Base-by-base conservation (phyloP, 2,329 filamentous ascomycete genomes). In the Pestalotiopsis sp. region DNA sequence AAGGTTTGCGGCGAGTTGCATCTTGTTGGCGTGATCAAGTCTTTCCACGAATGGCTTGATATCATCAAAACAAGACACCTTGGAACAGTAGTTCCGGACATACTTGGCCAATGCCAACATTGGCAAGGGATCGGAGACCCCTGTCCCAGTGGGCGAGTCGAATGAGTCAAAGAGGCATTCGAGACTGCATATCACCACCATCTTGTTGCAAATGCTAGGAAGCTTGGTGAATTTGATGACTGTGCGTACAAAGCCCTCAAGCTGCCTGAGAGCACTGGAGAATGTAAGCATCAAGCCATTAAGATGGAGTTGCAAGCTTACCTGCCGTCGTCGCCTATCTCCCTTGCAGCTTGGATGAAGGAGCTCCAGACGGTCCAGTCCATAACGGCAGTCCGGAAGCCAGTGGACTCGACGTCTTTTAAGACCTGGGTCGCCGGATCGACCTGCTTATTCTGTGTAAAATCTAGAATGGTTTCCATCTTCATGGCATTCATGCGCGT, bases 11-110 rank as follows among this genome's bases (percentile, higher is more conserved):
- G 83, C 78, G 0, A 78, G 70, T 57, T 78, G 79, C 7, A 83
- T 72, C 6, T 86, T 84, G 0, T 77, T 72, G 7, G 7, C 31
- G 2, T 80, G 76, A 1, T 75, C 78, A 0, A 89, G 79, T 23
- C 77, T 74, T 56, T 84, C 80, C 3, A 84, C 76, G 67, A 84
- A 86, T 1, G 71, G 70, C 69, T 83, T 86, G 56, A 87, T 72
- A 63, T 87, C 85, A 41, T 83, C 81, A 67, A 88, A 87, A 67
- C 79, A 84, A 6, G 80, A 78, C 4, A 78, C 74, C n/a, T 77
- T 80, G 0, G 71, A 70, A n/a, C 74, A 77, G 66, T 83, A 78
- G 41, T 78, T 75, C 2, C 78, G 70, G 23, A 84, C 74, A 59
- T 82, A 82, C 13, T 75, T 73, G 13, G 79, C 68, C 12, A 86